Conservation (phyloP, 2,329 filamentous ascomycete genomes). For the Pseudovirgaria hyperparasitica region DNA sequence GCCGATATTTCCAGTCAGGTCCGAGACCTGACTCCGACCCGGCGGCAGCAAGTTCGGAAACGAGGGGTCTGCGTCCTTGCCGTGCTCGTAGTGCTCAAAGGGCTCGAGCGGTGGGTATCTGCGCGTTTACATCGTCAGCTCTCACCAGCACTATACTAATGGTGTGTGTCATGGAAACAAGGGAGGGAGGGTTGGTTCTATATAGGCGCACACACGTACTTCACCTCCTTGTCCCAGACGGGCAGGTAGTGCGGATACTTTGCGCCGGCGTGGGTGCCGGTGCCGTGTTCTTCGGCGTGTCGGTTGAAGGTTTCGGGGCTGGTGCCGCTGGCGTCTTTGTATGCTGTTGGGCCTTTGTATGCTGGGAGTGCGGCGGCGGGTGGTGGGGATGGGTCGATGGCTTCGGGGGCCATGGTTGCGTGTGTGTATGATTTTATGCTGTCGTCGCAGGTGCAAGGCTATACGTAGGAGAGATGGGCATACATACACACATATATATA, state of each 20-base stretch:
- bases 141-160: not conserved
- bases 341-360: too few relatives aligned
- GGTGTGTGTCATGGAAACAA: constrained; percentile 1
- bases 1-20: constrained; percentile 63
- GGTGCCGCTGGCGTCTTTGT: constrained; percentile 32
- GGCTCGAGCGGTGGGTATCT: constrained; percentile 52
- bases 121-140: constrained; percentile 12
- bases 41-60: constrained; percentile 55
- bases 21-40: constrained; percentile 38
- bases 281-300: constrained; percentile 41
- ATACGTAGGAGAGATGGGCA: too few relatives aligned
- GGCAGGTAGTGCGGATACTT: constrained; percentile 64
- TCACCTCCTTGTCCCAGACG: constrained; percentile 52
- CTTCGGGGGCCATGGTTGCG: too few relatives aligned
- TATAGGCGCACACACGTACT: too few relatives aligned
- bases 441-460: too few relatives aligned
- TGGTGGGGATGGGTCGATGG: too few relatives aligned
- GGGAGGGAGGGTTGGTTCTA: not conserved
- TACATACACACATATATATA: too few relatives aligned
- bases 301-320: constrained; percentile 31
- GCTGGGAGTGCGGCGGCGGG: too few relatives aligned
- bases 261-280: constrained; percentile 39
- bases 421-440: too few relatives aligned
- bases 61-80: constrained; percentile 56
- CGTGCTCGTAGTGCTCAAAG: constrained; percentile 64